Evolutionary conservation across 192 early-diverging fungal species (phyloP), one percentile per base, ranked within the genome.

Genomic region (Coemansia sp.): DNA sequence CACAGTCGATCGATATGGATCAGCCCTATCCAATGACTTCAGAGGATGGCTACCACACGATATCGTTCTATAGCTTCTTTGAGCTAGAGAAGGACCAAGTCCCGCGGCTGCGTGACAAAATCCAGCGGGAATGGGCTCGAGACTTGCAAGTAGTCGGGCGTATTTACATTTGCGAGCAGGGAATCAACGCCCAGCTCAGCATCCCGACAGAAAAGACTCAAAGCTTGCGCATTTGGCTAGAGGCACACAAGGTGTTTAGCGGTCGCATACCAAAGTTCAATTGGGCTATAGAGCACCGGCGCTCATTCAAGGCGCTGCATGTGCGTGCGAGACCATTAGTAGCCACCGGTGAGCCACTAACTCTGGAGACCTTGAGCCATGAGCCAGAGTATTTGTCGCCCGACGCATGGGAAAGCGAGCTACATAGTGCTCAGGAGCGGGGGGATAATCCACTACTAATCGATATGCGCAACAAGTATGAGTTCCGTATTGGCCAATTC

Each of bases 381-480:
- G 83, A 86, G 67, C 89, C 91, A 2, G 83, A 85, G 10, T 88
- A 93, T 59, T 69, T 93, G 33, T 60, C 71, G 1, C 88, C 91
- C n/a, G 74, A 79, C 9, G 85, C 87, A 48, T 93, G 89, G 88
- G 88, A 89, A 42, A 55, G 74, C 9, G 82, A 83, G 46, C 64
- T 91, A 24, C 59, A 50, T 3, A 56, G n/a, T 8, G 53, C 53
- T 1, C 53, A 56, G 53, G 28, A 59, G 8, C 6, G n/a, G 1
- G 16, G 70, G 3, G 65, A 83, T 0, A 24, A 35, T 21, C 82
- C 79, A 0, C 57, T 88, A 23, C 48, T 93, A 16, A 85, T 93
- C 20, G 91, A 93, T 59, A 91, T 93, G 90, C 85, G 91, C 56
- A 93, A 93, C 66, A 85, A 84, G 34, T 93, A 93, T 69, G 91